Evolutionary conservation across 495 filamentous ascomycete genomes (phyloP), one percentile per base, ranked within the genome.

Genomic region (Aspergillus asperescens): DNA sequence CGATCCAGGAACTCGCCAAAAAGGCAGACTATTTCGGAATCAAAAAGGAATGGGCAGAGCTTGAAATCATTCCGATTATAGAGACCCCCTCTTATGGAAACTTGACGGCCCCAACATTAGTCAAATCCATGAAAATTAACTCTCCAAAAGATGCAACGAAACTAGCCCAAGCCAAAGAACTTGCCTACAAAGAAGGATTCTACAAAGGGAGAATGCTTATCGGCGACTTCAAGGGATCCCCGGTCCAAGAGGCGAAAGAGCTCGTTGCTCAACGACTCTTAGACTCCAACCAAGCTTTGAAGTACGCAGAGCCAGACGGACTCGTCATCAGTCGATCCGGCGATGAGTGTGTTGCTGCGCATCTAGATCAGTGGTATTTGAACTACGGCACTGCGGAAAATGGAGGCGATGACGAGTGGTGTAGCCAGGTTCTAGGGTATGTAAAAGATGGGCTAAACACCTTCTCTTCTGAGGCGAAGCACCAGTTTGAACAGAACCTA

Each of bases 21-120:
- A 97, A 98, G 77, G 79, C 91, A 13, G 93, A 96, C 2, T 96
- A 87, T 73, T 96, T 97, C 66, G 84, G 84, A 41, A 97, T 98
- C 69, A 83, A 94, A 71, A 95, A 93, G 72, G 92, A 97, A 63
- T 98, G 93, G 93, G 91, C 84, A 3, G 84, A 93, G 62, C 71
- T 93, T 34, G 89, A 95, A 50, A 90, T 96, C 51, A 51, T 83
- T 42, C 88, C 91, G 35, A 85, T 98, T 55, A 96, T 98, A 53
- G 77, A 89, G 25, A 97, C 93, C 7, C 92, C 92, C 1, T 83
- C 83, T 13, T 96, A 93, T 61, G 91, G 88, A 28, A 83, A 95
- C 64, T 73, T 93, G 50, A 83, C 88, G 28, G 93, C 93, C 4
- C 81, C 84, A 50, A 80, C 83, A 47, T 74, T 98, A 37, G 88